Evolutionary conservation across 1,284 basidiomycete species (phyloP), one percentile per base, ranked within the genome.

Genomic region (Paramarasmius palmivorus): DNA sequence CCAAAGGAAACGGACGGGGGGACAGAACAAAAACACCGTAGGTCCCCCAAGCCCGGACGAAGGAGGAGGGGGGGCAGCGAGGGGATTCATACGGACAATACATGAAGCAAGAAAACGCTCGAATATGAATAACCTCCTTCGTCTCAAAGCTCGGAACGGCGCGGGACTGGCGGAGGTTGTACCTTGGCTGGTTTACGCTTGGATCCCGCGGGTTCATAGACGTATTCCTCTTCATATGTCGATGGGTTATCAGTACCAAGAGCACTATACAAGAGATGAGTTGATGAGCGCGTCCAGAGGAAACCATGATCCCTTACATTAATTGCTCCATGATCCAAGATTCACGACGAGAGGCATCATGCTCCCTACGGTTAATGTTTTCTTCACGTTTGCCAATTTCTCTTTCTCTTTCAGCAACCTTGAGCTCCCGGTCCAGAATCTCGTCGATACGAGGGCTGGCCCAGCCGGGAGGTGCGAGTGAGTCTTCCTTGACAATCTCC

Each of bases 101-200:
- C 74, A 80, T 70, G 71, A 73, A 72, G 71, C 64, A 65, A 62
- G 62, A 64, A 57, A 59, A 67, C 66, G 68, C 71, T 73, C 70
- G 75, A 66, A 57, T 57, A 69, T 32, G 73, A 66, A 67, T 65
- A 68, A 73, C 82, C 87, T 83, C 87, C 88, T 87, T 90, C 89
- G 88, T 89, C 89, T 90, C 86, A 91, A 80, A 90, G 85, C 86
- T 90, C 88, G 75, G 87, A 86, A 80, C 86, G 88, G 81, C 88
- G 87, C 75, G 81, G 80, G 76, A 79, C 71, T 72, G 85, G 83
- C 73, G 85, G 81, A 71, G 86, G 79, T 32, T 32, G 29, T 92
- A 91, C 90, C 90, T 92, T 92, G 84, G 82, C 73, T 84, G 29
- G 29, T 32, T 86, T 90, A 73, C 86, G 84, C 75, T 84, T 87